phyloP scores from a whole-genome alignment of 2,329 filamentous ascomycete genomes.

The Cucurbitaria berberidis region DNA sequence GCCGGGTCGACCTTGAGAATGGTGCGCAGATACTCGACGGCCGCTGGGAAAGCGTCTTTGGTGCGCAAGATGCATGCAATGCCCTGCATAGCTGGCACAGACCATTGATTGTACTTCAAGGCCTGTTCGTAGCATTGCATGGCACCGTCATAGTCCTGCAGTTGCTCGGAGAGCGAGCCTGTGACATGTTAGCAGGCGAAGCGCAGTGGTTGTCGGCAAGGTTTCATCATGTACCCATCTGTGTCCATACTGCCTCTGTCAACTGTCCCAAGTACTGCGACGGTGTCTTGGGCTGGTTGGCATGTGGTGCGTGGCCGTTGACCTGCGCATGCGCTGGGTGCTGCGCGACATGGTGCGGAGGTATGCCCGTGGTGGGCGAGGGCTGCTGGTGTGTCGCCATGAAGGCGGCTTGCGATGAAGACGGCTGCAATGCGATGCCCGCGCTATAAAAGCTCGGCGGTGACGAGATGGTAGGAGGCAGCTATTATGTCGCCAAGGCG shows the following conservation, averaged over 20 bases:
- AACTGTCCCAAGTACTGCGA: conserved; percentile 77
- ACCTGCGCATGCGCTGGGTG: conserved; percentile 66
- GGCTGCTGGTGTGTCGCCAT: conserved; percentile 79
- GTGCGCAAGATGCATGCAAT: conserved; percentile 91
- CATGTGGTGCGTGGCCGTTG: conserved; percentile 62
- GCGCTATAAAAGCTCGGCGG: conserved; percentile 18
- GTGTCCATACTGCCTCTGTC: conserved; percentile 90
- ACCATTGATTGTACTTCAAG: conserved; percentile 84
- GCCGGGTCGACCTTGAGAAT: conserved; percentile 87
- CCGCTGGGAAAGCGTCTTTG: conserved; percentile 91
- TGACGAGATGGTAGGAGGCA: conserved; percentile 12
- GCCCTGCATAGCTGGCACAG: conserved; percentile 88
- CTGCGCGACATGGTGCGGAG: conserved; percentile 69
- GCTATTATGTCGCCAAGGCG: background rate
- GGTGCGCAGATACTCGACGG: conserved; percentile 88
- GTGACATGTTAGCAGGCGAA: conserved; percentile 23
- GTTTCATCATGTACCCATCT: conserved; percentile 75
- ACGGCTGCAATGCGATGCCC: conserved; percentile 14
- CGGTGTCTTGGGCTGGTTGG: conserved; percentile 65
- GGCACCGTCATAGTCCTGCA: conserved; percentile 87
- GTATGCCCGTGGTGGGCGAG: conserved; percentile 78
- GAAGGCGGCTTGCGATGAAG: conserved; percentile 11
- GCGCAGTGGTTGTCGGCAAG: background rate
- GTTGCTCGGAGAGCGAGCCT: conserved; percentile 86
- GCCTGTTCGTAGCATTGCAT: conserved; percentile 91